A percentile compares a stretch with the other conserved stretches of the same genome.
These are phyloP conservation scores for Wickerhamiella hasegawae DNA, from an alignment of 805 yeast genomes.

Conservation along the genomic window DNA sequence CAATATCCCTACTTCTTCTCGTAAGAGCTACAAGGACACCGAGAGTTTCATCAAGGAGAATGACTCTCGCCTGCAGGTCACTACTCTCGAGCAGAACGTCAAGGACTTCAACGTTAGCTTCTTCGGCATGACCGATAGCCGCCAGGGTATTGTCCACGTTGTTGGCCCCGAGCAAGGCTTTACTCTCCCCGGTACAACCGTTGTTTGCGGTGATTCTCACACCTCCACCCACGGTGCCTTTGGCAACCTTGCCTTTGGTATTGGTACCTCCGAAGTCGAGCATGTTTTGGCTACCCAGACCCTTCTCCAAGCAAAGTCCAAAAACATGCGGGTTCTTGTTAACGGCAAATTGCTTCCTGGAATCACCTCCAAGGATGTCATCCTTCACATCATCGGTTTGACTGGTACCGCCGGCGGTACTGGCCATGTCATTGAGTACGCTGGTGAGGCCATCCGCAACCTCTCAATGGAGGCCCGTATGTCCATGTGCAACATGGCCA, in stretches of 20 bases:
- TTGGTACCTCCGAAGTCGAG: slow-evolving; percentile 98
- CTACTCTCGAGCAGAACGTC: slow-evolving; percentile 85
- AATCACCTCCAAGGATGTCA: slow-evolving; percentile 88
- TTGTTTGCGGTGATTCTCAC: slow-evolving; percentile 98
- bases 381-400: slow-evolving; percentile 85
- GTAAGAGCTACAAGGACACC: slow-evolving; percentile 56
- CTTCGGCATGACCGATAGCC: slow-evolving; percentile 84
- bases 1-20: slow-evolving; percentile 90
- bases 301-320: slow-evolving; percentile 76
- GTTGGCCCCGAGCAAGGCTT: slow-evolving; percentile 99
- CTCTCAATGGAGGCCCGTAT: slow-evolving; percentile 95
- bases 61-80: slow-evolving; percentile 84
- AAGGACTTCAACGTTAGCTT: slow-evolving; percentile 77
- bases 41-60: slow-evolving; percentile 73
- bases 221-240: slow-evolving; percentile 99
- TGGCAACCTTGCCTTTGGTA: slow-evolving; percentile 95
- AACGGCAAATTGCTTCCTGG: slow-evolving; percentile 77
- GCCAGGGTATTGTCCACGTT: slow-evolving; percentile 97
- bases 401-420: slow-evolving; percentile 99
- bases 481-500: slow-evolving; percentile 99
- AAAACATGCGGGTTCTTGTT: slow-evolving; percentile 82
- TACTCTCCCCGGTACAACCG: slow-evolving; percentile 96
- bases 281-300: slow-evolving; percentile 98
- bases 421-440: slow-evolving; percentile 90
- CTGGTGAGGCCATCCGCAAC: slow-evolving; percentile 83